A percentile compares a stretch with the other conserved stretches of the same genome.
Conservation (phyloP, 805 yeast genomes). For the Priceomyces haplophilus region DNA sequence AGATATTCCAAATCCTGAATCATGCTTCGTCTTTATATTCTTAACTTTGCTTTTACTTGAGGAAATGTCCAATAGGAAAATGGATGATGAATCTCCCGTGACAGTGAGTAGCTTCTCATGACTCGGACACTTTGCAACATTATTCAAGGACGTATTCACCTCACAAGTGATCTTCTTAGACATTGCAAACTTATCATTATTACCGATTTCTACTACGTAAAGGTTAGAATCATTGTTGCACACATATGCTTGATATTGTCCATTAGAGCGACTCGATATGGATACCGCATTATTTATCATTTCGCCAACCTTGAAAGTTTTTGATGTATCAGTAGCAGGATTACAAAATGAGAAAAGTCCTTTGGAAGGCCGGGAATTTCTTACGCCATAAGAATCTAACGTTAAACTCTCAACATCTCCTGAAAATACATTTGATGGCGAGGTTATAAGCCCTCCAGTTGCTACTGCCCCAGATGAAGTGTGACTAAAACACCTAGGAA, state of each 20-base stretch:
- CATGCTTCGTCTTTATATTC: slow-evolving; percentile 57
- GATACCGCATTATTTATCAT: slow-evolving; percentile 80
- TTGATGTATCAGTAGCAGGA: slow-evolving; percentile 44
- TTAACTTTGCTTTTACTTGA: slow-evolving; percentile 24
- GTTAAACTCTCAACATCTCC: slow-evolving; percentile 22
- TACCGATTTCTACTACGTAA: slow-evolving; percentile 59
- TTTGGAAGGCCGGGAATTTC: slow-evolving; percentile 32
- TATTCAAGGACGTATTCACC: slow-evolving; percentile 68
- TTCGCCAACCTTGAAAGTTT: slow-evolving; percentile 65
- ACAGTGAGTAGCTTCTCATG: slow-evolving; percentile 37
- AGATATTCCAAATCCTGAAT: slow-evolving; percentile 79
- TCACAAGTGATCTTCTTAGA: slow-evolving; percentile 43
- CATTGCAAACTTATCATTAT: slow-evolving; percentile 42
- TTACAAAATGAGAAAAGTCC: slow-evolving; percentile 65
- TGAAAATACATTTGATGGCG: slow-evolving; percentile 29
- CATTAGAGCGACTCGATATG: slow-evolving; percentile 36
- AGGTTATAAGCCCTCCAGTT: slow-evolving; percentile 48
- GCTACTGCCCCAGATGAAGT: slow-evolving; percentile 50
- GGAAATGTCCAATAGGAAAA: slow-evolving; percentile 54
- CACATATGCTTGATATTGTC: slow-evolving; percentile 55
- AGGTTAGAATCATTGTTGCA: slow-evolving; percentile 82
- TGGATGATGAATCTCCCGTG: slow-evolving; percentile 74
- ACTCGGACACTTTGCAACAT: slow-evolving; percentile 60
- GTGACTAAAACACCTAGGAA: slow-evolving; percentile 65
- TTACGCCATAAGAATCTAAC: slow-evolving; percentile 6